Evolutionary conservation across 2,329 filamentous ascomycete genomes (phyloP).

Genomic region (Fonsecaea nubica): DNA sequence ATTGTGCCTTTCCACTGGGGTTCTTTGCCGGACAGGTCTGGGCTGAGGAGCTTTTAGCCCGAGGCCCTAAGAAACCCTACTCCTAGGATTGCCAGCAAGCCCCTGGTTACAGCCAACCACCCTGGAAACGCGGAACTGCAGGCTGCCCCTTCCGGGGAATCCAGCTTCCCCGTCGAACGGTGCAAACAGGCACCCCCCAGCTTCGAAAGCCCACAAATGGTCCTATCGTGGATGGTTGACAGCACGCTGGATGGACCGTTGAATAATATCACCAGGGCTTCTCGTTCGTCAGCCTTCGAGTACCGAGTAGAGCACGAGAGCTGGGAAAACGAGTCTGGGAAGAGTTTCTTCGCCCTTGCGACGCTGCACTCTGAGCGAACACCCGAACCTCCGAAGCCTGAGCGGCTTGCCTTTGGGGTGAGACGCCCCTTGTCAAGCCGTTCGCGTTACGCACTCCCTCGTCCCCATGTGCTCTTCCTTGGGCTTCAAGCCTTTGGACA

Average conservation of each 20-base stretch:
- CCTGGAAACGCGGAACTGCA: slow-evolving; percentile 22
- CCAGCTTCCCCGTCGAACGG: slow-evolving; percentile 32
- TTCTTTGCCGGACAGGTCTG: not conserved
- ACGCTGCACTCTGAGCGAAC: not conserved
- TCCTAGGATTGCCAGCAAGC: slow-evolving; percentile 1
- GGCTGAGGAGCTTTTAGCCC: slow-evolving; percentile 12
- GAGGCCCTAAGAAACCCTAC: slow-evolving; percentile 15
- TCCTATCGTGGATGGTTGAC: slow-evolving; percentile 11
- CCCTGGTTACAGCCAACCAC: slow-evolving; percentile 11
- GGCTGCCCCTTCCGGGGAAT: slow-evolving; percentile 24
- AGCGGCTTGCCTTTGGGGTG: not conserved
- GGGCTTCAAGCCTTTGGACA: slow-evolving; percentile 2
- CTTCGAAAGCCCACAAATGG: slow-evolving; percentile 6
- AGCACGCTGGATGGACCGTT: not conserved
- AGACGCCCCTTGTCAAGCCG: not conserved
- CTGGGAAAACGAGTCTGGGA: not conserved
- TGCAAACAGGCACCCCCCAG: slow-evolving; percentile 18
- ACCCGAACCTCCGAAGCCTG: not conserved
- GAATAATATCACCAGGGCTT: not conserved
- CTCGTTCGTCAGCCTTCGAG: not conserved
- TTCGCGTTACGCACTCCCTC: slow-evolving; percentile 1
- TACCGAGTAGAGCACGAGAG: not conserved
- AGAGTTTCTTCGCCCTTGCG: not conserved
- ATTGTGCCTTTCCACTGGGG: slow-evolving; percentile 9
- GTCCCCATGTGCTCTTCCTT: not conserved